phyloP scores from a whole-genome alignment of 768 basidiomycete species.

The Cubamyces lactineus region DNA sequence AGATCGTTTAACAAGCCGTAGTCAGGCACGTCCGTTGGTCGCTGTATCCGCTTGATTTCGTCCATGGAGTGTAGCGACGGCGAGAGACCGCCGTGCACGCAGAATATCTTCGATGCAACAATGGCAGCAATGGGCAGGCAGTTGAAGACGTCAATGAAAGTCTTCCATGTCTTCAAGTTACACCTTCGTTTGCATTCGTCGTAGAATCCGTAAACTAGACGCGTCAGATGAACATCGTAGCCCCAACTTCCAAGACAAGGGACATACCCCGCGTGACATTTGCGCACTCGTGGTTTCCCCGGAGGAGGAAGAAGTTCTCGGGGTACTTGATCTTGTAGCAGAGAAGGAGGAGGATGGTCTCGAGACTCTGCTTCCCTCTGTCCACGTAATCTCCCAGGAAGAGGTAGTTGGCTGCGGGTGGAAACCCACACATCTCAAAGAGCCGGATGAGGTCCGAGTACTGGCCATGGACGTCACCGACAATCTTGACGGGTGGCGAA shows the following conservation, averaged over 20 bases:
- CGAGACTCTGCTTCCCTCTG: conserved; percentile 96
- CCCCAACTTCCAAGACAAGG: background rate
- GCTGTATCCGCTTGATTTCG: conserved; percentile 96
- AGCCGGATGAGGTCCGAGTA: conserved; percentile 97
- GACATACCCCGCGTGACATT: conserved; percentile 95
- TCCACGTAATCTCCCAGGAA: conserved; percentile 99
- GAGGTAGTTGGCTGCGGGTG: conserved; percentile 95
- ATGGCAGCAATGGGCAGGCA: conserved; percentile 98
- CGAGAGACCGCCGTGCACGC: conserved; percentile 95
- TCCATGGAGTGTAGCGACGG: conserved; percentile 96
- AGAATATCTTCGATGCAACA: conserved; percentile 99
- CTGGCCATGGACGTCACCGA: conserved; percentile 98
- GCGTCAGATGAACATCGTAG: conserved; percentile 15
- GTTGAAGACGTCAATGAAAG: conserved; percentile 99
- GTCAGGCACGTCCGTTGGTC: conserved; percentile 98
- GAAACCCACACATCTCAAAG: conserved; percentile 99
- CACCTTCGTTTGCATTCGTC: conserved; percentile 99
- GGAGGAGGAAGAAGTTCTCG: conserved; percentile 97
- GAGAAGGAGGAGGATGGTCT: conserved; percentile 93
- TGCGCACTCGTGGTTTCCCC: conserved; percentile 99
- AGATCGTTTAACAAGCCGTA: conserved; percentile 97
- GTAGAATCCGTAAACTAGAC: conserved; percentile 95
- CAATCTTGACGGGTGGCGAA: conserved; percentile 98
- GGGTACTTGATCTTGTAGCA: conserved; percentile 99
- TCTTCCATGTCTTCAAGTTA: conserved; percentile 99